Conservation (phyloP, 805 yeast species). For the Kregervanrija pseudodelftensis region DNA sequence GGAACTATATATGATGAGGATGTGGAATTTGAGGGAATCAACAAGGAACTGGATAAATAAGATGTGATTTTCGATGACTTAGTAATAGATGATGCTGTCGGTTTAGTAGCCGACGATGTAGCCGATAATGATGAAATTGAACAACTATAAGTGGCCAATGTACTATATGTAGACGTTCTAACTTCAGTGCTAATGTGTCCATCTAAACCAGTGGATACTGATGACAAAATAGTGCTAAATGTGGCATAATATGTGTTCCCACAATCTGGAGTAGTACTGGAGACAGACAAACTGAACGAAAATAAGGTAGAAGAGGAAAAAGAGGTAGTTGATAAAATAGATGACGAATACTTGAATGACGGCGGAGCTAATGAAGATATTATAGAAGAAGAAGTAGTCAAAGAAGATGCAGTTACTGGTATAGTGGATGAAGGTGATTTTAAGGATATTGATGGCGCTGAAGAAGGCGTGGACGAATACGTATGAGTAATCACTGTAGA, state of each 20-base stretch:
- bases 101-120: neutral
- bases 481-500: neutral
- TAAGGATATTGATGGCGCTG: conserved; percentile 1
- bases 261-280: neutral
- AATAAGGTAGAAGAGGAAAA: neutral
- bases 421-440: neutral
- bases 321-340: neutral
- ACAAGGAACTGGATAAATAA: no score
- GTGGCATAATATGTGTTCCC: neutral
- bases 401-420: neutral
- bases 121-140: conserved; percentile 5
- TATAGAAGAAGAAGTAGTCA: neutral
- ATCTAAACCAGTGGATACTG: neutral
- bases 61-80: neutral
- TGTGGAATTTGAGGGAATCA: neutral
- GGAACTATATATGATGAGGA: neutral
- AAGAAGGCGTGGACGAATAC: conserved; percentile 1
- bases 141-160: neutral
- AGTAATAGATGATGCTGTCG: neutral
- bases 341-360: neutral
- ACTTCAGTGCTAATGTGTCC: neutral
- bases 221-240: neutral
- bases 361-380: conserved; percentile 2
- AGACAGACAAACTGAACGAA: neutral
- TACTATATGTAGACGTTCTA: neutral